Evolutionary conservation across 2,329 filamentous ascomycete species (phyloP), one percentile per base, ranked within the genome.

Genomic region (Pseudogymnoascus destructans): DNA sequence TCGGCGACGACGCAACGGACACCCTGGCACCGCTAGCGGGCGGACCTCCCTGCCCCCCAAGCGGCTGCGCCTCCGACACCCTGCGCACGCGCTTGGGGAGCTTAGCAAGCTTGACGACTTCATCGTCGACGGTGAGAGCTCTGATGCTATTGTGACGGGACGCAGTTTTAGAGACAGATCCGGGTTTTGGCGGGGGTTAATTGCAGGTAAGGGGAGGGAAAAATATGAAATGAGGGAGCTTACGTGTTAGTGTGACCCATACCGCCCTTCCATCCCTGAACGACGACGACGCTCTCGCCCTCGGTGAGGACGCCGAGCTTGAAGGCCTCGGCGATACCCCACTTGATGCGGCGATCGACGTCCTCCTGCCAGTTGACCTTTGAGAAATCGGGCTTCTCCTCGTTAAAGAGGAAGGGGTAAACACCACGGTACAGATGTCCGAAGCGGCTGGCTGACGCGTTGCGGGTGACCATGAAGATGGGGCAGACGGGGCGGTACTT

Each of bases 401-500:
- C 88, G 58, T 86, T 82, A 80, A 96, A 97, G 69, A 87, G 79
- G 86, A 98, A 98, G 60, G 93, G 93, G 72, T 96, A 98, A 62
- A 98, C 93, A 67, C 93, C 93, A 71, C 93, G 93, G 78, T 96
- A 97, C 72, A 98, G 76, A 74, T 98, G 93, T 65, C 84, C 87
- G 74, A 93, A 97, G 75, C 93, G 82, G 61, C 90, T 87, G 57
- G 93, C 89, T 64, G 81, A 83, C 55, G 83, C 75, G 72, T 87
- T 95, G 68, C 93, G 86, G 64, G 92, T 95, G 64, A 98, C 88
- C 92, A 97, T 97, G 79, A 98, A 92, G 77, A 98, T 96, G 67
- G 93, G 93, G 82, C 92, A 97, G 64, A 97, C 91, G 57, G 93
- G 93, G 70, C 93, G 57, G 46, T 23, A 33, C 46, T 33, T 49